Conservation (phyloP, 179 eudicot species). For the Amaranthus tricolor region DNA sequence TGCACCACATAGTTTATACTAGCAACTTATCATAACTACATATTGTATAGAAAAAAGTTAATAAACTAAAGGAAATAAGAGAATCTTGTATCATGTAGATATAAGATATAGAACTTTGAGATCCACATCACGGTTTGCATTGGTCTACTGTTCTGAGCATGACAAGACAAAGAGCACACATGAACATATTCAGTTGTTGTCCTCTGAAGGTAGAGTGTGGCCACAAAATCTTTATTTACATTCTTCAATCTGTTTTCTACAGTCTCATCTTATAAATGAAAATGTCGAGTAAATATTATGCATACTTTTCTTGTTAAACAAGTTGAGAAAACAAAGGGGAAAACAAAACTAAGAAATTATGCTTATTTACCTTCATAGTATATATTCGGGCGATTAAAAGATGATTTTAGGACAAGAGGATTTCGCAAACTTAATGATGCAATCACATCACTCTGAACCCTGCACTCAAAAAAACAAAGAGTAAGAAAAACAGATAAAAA, state of each 20-base stretch:
- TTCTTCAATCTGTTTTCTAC: background rate
- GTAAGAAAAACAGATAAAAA: constrained; percentile 1
- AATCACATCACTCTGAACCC: constrained; percentile 92
- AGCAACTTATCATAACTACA: background rate
- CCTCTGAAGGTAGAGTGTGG: constrained; percentile 8
- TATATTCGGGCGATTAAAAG: constrained; percentile 92
- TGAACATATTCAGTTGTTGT: background rate
- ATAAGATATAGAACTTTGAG: background rate
- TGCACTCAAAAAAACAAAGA: constrained; percentile 35
- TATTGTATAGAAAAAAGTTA: background rate
- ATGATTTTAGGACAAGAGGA: constrained; percentile 75
- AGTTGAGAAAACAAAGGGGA: background rate
- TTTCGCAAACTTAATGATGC: constrained; percentile 59
- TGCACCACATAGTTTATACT: background rate
- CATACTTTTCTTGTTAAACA: background rate
- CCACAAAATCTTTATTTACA: background rate
- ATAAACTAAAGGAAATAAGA: background rate
- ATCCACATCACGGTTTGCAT: background rate
- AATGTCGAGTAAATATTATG: background rate
- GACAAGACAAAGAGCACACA: background rate
- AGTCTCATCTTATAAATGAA: background rate
- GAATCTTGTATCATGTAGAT: background rate
- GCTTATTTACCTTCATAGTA: constrained; percentile 74
- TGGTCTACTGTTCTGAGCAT: background rate
- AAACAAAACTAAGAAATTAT: constrained; percentile 13